A percentile compares a stretch with the other conserved stretches of the same genome.
Conservation (phyloP, 352 stramenopile species). For the Pythium biforme region DNA sequence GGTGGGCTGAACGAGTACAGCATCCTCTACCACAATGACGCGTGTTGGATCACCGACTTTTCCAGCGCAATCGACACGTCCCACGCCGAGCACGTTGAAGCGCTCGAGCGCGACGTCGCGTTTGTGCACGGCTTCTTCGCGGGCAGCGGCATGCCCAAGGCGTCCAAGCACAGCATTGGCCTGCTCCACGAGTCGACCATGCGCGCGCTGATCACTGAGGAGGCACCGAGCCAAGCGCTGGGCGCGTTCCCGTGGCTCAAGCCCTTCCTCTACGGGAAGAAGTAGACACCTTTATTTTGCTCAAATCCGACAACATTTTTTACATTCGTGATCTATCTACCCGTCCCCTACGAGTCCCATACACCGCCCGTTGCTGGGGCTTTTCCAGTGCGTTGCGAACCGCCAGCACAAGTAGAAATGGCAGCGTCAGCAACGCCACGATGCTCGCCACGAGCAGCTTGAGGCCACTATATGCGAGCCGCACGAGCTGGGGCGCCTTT, state of each 20-base stretch:
- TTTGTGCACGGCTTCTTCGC: slow-evolving; percentile 73
- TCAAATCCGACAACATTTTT: too few species aligned
- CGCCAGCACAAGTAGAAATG: background rate
- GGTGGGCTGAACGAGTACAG: slow-evolving; percentile 54
- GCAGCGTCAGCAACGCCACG: background rate
- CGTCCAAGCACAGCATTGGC: slow-evolving; percentile 33
- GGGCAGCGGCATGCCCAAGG: slow-evolving; percentile 32
- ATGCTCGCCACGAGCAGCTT: background rate
- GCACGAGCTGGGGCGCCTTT: background rate
- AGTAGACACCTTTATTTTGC: slow-evolving; percentile 17
- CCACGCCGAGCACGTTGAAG: slow-evolving; percentile 50
- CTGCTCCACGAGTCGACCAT: slow-evolving; percentile 28
- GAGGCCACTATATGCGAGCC: background rate
- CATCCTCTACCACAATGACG: slow-evolving; percentile 64
- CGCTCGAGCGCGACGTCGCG: slow-evolving; percentile 65
- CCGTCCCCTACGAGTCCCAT: too few species aligned
- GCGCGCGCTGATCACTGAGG: slow-evolving; percentile 26
- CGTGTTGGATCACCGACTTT: slow-evolving; percentile 87
- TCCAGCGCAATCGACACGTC: slow-evolving; percentile 64
- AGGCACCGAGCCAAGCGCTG: slow-evolving; percentile 16
- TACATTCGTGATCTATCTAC: too few species aligned
- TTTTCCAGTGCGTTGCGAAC: background rate
- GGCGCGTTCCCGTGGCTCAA: slow-evolving; percentile 28
- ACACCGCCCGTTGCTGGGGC: background rate
- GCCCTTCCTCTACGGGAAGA: slow-evolving; percentile 29